These are phyloP conservation scores for Passalora sequoiae DNA, from an alignment of 2,329 filamentous ascomycete species.

Conservation along the genomic window DNA sequence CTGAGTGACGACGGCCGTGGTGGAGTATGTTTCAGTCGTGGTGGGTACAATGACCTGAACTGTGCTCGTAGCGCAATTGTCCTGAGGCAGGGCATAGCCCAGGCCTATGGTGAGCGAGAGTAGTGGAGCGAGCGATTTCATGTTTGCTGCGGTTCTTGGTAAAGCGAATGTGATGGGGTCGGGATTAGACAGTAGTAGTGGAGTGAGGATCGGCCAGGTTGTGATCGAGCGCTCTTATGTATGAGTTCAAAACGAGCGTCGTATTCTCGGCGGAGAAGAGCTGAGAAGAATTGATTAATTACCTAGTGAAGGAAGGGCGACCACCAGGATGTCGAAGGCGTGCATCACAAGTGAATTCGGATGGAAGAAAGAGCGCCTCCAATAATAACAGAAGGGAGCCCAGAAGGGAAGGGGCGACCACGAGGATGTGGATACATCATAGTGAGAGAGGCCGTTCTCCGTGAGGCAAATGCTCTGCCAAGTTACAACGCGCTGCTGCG, in stretches of 20 bases:
- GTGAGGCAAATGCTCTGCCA: too few relatives aligned
- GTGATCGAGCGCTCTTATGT: conserved; percentile 8
- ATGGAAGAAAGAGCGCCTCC: neutral
- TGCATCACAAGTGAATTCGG: too few relatives aligned
- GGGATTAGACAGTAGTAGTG: neutral
- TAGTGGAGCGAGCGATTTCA: conserved; percentile 22
- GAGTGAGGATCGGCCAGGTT: neutral
- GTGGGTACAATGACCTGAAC: conserved; percentile 28
- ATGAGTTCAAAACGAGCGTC: conserved; percentile 3
- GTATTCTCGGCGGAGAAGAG: too few relatives aligned
- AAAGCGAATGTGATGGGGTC: conserved; percentile 1
- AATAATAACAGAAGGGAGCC: neutral
- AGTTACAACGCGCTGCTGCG: too few relatives aligned
- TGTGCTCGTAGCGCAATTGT: conserved; percentile 27
- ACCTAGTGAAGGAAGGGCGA: neutral
- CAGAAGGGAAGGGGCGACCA: neutral
- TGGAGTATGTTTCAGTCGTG: conserved; percentile 28
- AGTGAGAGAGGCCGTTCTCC: neutral
- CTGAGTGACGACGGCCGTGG: conserved; percentile 25
- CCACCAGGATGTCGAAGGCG: too few relatives aligned
- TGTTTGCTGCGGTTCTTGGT: conserved; percentile 11
- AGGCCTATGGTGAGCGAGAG: conserved; percentile 23
- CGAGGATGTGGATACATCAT: conserved; percentile 3
- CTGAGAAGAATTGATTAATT: neutral
- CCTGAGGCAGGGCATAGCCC: conserved; percentile 26